Conservation (phyloP, 2,329 filamentous ascomycete genomes). For the Phialocephala sp. region DNA sequence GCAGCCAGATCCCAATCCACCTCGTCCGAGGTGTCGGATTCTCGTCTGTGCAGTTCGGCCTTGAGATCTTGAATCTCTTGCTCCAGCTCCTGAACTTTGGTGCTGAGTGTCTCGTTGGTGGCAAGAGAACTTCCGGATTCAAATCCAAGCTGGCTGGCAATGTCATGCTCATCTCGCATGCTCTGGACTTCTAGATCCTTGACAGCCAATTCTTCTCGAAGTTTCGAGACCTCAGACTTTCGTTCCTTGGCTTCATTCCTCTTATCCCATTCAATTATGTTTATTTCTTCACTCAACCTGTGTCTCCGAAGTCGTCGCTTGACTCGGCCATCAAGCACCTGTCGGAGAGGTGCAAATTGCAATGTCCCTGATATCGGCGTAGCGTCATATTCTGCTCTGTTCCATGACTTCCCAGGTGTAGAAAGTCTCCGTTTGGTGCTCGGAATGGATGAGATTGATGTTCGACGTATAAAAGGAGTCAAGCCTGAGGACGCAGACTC, state of each 20-base stretch:
- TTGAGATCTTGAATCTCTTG: constrained; percentile 37
- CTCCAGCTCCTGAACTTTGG: constrained; percentile 39
- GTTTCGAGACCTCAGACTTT: constrained; percentile 54
- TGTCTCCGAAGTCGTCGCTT: constrained; percentile 62
- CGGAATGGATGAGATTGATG: constrained; percentile 48
- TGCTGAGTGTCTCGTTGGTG: constrained; percentile 28
- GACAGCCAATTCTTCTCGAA: constrained; percentile 52
- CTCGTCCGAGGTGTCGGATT: constrained; percentile 31
- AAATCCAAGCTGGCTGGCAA: constrained; percentile 38
- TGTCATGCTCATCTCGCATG: constrained; percentile 39
- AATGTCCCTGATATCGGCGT: constrained; percentile 47
- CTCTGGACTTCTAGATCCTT: constrained; percentile 41
- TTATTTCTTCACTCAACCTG: constrained; percentile 63
- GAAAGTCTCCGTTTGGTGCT: constrained; percentile 54
- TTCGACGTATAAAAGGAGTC: constrained; percentile 62
- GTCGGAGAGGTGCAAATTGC: constrained; percentile 56
- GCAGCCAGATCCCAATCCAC: constrained; percentile 58
- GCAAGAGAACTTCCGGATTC: constrained; percentile 32
- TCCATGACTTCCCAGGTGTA: constrained; percentile 44
- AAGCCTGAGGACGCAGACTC: constrained; percentile 54
- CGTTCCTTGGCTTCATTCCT: constrained; percentile 47
- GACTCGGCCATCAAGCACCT: constrained; percentile 61
- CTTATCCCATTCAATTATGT: constrained; percentile 56
- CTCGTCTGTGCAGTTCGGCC: constrained; percentile 35
- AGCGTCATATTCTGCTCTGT: constrained; percentile 34